phyloP scores from a whole-genome alignment of 768 basidiomycete genomes.

The Daedaleopsis sinensis region DNA sequence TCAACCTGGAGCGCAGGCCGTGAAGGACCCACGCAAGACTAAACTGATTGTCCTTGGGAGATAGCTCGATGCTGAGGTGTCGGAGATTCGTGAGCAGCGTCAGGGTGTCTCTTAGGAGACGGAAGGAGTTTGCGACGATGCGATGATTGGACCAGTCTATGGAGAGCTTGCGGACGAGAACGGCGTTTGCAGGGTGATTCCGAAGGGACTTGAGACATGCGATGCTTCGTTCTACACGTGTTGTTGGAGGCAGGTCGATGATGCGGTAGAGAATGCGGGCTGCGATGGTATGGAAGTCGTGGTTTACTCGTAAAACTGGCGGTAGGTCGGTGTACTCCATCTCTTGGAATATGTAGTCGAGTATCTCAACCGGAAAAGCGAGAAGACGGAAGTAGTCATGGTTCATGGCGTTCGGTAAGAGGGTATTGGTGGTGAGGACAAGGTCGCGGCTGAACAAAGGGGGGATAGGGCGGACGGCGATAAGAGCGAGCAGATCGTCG shows the following conservation, averaged over 20 bases:
- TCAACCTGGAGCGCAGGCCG: conserved; percentile 46
- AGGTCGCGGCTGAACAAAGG: not conserved
- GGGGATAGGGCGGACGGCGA: not conserved
- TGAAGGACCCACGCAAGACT: conserved; percentile 52
- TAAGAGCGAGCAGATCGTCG: not conserved
- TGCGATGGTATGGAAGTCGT: conserved; percentile 32
- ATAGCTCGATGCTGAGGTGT: conserved; percentile 53
- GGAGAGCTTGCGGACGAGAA: conserved; percentile 49
- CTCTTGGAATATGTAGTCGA: conserved; percentile 36
- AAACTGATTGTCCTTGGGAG: conserved; percentile 36
- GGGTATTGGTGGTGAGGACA: not conserved
- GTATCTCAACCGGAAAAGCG: conserved; percentile 40
- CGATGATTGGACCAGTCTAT: conserved; percentile 42
- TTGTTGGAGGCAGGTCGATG: conserved; percentile 34
- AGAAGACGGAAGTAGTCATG: conserved; percentile 11
- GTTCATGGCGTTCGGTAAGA: not conserved
- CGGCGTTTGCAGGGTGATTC: conserved; percentile 30
- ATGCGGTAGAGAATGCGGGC: conserved; percentile 40
- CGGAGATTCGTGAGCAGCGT: conserved; percentile 40
- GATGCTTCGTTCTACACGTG: conserved; percentile 35
- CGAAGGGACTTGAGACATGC: conserved; percentile 45
- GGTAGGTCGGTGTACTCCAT: conserved; percentile 32
- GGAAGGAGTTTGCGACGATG: conserved; percentile 53
- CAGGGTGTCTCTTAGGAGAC: conserved; percentile 50
- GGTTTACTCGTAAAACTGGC: conserved; percentile 27